phyloP scores from a whole-genome alignment of 768 basidiomycete species.

The Boletus pseudopeckii region DNA sequence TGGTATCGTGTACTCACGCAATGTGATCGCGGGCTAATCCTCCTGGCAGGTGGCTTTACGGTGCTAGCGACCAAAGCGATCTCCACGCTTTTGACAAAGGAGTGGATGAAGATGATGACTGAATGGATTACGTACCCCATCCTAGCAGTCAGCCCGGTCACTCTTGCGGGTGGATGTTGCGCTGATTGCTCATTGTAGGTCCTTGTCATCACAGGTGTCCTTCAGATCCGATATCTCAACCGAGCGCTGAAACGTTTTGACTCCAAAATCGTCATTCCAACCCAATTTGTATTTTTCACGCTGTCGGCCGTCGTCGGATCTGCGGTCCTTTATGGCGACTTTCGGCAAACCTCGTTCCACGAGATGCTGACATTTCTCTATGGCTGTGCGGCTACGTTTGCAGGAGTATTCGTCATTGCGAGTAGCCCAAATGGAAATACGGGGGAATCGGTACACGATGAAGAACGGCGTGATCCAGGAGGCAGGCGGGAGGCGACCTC shows the following conservation, averaged over 20 bases:
- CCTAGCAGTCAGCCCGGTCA: slow-evolving; percentile 49
- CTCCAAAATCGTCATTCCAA: slow-evolving; percentile 91
- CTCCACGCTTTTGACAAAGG: slow-evolving; percentile 76
- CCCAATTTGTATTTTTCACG: slow-evolving; percentile 94
- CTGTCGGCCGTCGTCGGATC: slow-evolving; percentile 91
- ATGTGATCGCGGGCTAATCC: background rate
- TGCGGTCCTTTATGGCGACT: slow-evolving; percentile 92
- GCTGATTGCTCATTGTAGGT: slow-evolving; percentile 41
- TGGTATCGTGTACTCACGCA: slow-evolving; percentile 7
- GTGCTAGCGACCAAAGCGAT: slow-evolving; percentile 92
- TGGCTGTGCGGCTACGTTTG: slow-evolving; percentile 85
- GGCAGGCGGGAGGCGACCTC: slow-evolving; percentile 26
- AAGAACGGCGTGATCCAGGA: slow-evolving; percentile 33
- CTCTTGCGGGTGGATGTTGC: background rate
- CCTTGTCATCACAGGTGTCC: slow-evolving; percentile 68
- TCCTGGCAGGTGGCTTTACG: slow-evolving; percentile 76
- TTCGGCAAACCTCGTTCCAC: slow-evolving; percentile 76
- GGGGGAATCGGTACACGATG: slow-evolving; percentile 28
- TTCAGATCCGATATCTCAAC: slow-evolving; percentile 84
- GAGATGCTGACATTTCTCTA: slow-evolving; percentile 81
- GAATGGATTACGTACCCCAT: slow-evolving; percentile 84
- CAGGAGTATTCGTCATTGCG: slow-evolving; percentile 86
- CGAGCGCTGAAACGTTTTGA: slow-evolving; percentile 91
- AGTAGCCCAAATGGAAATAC: slow-evolving; percentile 44
- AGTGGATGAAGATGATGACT: slow-evolving; percentile 73